A percentile compares a stretch with the other conserved stretches of the same genome.
Conservation (phyloP, 768 basidiomycete genomes). For the Suillus ampliporus region DNA sequence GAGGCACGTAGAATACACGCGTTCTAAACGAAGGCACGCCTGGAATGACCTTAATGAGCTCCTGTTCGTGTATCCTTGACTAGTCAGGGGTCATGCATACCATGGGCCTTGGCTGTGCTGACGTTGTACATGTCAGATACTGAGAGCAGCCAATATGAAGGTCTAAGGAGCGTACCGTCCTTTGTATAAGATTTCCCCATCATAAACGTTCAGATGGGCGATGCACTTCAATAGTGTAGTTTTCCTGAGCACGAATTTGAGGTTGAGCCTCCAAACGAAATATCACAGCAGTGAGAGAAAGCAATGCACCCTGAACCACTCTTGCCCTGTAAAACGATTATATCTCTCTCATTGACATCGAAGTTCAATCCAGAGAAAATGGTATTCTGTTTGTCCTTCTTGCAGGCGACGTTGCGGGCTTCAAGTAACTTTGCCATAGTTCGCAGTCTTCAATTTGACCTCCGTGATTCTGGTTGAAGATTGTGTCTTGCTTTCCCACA, state of each 20-base stretch:
- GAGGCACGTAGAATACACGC: slow-evolving; percentile 84
- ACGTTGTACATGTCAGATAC: background rate
- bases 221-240: slow-evolving; percentile 86
- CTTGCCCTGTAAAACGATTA: slow-evolving; percentile 78
- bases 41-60: slow-evolving; percentile 27
- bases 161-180: slow-evolving; percentile 59
- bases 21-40: slow-evolving; percentile 83
- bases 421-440: slow-evolving; percentile 49
- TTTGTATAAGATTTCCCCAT: slow-evolving; percentile 65
- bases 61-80: slow-evolving; percentile 10
- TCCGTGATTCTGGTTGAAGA: background rate
- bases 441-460: slow-evolving; percentile 5
- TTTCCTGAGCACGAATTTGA: slow-evolving; percentile 43
- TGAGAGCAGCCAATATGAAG: background rate
- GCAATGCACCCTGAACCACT: slow-evolving; percentile 71
- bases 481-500: background rate
- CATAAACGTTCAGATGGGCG: slow-evolving; percentile 76
- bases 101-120: slow-evolving; percentile 57
- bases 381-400: slow-evolving; percentile 48
- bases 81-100: slow-evolving; percentile 35
- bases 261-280: background rate
- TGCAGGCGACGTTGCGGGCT: slow-evolving; percentile 55
- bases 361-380: slow-evolving; percentile 71
- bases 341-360: slow-evolving; percentile 70
- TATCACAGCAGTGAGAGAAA: background rate